phyloP scores from a whole-genome alignment of 2,329 filamentous ascomycete species.

The Epichloe typhina region DNA sequence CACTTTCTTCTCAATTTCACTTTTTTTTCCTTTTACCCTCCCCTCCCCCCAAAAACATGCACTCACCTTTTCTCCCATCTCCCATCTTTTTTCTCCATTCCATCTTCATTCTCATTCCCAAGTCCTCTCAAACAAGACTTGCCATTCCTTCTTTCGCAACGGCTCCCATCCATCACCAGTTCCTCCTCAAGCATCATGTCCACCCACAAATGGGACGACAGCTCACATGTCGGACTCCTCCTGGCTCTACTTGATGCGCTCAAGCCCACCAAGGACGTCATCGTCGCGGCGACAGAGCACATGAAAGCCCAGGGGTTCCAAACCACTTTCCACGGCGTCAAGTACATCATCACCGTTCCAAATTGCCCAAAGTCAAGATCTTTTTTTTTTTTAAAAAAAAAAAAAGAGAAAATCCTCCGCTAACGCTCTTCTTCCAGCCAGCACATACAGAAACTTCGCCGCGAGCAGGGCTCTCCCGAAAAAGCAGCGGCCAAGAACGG shows the following conservation, averaged over 20 bases:
- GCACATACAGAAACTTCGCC: slow-evolving; percentile 32
- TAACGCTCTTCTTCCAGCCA: slow-evolving; percentile 20
- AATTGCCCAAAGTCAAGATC: not conserved
- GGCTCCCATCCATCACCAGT: not conserved
- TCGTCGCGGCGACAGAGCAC: slow-evolving; percentile 18
- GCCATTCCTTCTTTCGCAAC: not conserved
- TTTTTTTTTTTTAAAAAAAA: no score
- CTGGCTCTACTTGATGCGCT: slow-evolving; percentile 22
- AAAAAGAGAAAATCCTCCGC: no score
- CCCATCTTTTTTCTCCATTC: not conserved
- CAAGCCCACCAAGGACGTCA: slow-evolving; percentile 20
- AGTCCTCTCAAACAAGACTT: not conserved
- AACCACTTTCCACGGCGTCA: slow-evolving; percentile 26
- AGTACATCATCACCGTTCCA: slow-evolving; percentile 17
- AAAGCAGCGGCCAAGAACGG: slow-evolving; percentile 9
- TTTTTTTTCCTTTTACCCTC: no score
- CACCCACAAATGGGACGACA: slow-evolving; percentile 18
- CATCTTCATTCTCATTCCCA: not conserved
- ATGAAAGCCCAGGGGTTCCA: slow-evolving; percentile 23
- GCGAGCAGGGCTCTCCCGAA: slow-evolving; percentile 16
- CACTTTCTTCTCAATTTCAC: not conserved
- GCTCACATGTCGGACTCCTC: slow-evolving; percentile 26
- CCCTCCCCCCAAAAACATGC: not conserved
- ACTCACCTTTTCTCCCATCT: not conserved
- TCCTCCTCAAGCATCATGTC: not conserved